Evolutionary conservation across 768 basidiomycete species (phyloP).

Genomic region (Stropharia rugosoannulata): DNA sequence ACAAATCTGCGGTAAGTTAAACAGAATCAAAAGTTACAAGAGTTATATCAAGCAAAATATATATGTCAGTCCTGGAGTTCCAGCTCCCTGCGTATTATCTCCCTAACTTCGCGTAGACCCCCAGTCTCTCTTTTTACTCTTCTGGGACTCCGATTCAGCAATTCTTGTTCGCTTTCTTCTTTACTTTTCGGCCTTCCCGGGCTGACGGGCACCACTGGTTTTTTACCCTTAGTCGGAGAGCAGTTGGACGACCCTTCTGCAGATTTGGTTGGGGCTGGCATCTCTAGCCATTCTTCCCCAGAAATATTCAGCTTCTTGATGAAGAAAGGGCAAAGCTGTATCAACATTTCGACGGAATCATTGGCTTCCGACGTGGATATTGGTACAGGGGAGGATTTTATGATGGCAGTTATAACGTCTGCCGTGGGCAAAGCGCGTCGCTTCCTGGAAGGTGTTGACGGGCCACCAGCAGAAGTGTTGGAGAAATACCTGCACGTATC

Average conservation of each 20-base stretch:
- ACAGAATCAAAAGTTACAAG: background rate
- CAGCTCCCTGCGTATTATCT: conserved; percentile 78
- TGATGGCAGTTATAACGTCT: conserved; percentile 66
- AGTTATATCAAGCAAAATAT: conserved; percentile 19
- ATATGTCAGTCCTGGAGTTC: conserved; percentile 61
- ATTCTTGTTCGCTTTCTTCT: conserved; percentile 57
- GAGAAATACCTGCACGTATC: conserved; percentile 64
- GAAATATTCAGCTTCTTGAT: conserved; percentile 60
- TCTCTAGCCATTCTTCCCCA: conserved; percentile 58
- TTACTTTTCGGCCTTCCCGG: conserved; percentile 49
- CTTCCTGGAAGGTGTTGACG: conserved; percentile 61
- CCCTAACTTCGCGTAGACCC: conserved; percentile 76
- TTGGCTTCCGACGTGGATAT: conserved; percentile 76
- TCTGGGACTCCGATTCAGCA: conserved; percentile 70
- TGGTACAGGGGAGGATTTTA: conserved; percentile 82
- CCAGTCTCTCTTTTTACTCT: conserved; percentile 69
- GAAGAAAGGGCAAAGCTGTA: conserved; percentile 79
- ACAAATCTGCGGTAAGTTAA: conserved; percentile 1
- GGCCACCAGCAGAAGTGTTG: conserved; percentile 47
- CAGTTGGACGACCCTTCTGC: conserved; percentile 19
- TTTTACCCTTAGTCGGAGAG: conserved; percentile 40
- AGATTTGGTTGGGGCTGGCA: conserved; percentile 46
- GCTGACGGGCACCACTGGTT: conserved; percentile 36
- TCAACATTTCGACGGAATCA: conserved; percentile 68
- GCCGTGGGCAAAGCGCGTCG: conserved; percentile 66